These are phyloP conservation scores for Erodium texanum DNA, from an alignment of 441 rosid genomes.

Conservation along the genomic window DNA sequence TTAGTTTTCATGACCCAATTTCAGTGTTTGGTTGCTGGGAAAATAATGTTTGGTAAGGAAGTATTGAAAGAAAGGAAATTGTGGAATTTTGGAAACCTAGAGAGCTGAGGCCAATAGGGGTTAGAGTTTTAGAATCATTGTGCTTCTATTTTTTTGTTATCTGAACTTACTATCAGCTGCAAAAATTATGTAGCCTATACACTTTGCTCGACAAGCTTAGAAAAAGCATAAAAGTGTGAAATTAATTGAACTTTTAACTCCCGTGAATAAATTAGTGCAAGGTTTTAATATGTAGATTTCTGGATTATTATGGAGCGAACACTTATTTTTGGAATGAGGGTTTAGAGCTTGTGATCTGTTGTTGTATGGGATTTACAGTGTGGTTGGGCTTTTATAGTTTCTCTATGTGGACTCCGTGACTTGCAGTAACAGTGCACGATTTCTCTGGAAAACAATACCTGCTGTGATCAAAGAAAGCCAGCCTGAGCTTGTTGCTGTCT, in stretches of 20 bases:
- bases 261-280: neutral
- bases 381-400: neutral
- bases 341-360: neutral
- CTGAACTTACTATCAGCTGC: neutral
- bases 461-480: conserved; percentile 49
- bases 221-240: neutral
- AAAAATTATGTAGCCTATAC: neutral
- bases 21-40: conserved; percentile 4
- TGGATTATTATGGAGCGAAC: neutral
- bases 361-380: too few species aligned
- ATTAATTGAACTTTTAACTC: neutral
- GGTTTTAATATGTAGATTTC: neutral
- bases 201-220: neutral
- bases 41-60: neutral
- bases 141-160: neutral
- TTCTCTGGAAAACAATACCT: conserved; percentile 82
- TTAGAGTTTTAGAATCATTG: neutral
- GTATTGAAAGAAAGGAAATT: neutral
- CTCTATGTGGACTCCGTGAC: conserved; percentile 6
- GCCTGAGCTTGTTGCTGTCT: conserved; percentile 62
- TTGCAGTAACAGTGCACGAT: conserved; percentile 76
- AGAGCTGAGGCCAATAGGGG: neutral
- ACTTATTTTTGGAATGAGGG: neutral
- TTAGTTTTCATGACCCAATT: neutral
- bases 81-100: neutral